Evolutionary conservation across 2,329 filamentous ascomycete genomes (phyloP).

Genomic region (Xylaria sp.): DNA sequence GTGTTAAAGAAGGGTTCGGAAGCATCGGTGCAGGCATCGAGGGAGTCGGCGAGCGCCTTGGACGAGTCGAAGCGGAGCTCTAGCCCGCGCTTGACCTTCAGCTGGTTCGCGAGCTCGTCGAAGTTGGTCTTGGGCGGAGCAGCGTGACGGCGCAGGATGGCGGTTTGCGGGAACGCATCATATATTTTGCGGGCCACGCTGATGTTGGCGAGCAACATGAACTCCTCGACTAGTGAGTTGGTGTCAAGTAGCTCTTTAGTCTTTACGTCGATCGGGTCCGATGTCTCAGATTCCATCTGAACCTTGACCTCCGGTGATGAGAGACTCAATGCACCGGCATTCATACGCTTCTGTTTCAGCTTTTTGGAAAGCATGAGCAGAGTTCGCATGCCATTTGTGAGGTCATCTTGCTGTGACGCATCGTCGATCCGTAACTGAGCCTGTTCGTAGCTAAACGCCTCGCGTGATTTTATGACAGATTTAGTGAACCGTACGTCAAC

Average conservation of each 20-base stretch:
- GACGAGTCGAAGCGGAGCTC: constrained; percentile 87
- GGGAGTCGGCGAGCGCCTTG: constrained; percentile 90
- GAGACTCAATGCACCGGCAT: constrained; percentile 92
- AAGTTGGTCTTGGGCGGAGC: constrained; percentile 96
- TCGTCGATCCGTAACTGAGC: constrained; percentile 96
- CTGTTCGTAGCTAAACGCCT: constrained; percentile 98
- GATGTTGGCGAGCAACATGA: constrained; percentile 98
- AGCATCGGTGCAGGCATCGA: constrained; percentile 84
- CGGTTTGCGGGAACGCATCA: constrained; percentile 92
- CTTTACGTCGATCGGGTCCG: constrained; percentile 95
- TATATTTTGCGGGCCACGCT: constrained; percentile 92
- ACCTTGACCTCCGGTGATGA: constrained; percentile 98
- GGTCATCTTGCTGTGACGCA: constrained; percentile 83
- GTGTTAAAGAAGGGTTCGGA: constrained; percentile 97
- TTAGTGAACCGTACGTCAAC: constrained; percentile 91
- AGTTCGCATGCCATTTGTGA: constrained; percentile 89
- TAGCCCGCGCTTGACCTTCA: constrained; percentile 85
- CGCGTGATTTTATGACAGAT: constrained; percentile 94
- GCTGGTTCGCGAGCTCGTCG: constrained; percentile 90
- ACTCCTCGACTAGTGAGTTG: constrained; percentile 97
- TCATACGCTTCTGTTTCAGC: constrained; percentile 94
- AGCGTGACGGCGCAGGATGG: constrained; percentile 90
- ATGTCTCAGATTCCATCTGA: constrained; percentile 93
- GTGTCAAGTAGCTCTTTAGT: constrained; percentile 94
- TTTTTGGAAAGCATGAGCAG: constrained; percentile 91